Base-by-base conservation (phyloP, 768 basidiomycete species). In the Dentipellis fragilis region DNA sequence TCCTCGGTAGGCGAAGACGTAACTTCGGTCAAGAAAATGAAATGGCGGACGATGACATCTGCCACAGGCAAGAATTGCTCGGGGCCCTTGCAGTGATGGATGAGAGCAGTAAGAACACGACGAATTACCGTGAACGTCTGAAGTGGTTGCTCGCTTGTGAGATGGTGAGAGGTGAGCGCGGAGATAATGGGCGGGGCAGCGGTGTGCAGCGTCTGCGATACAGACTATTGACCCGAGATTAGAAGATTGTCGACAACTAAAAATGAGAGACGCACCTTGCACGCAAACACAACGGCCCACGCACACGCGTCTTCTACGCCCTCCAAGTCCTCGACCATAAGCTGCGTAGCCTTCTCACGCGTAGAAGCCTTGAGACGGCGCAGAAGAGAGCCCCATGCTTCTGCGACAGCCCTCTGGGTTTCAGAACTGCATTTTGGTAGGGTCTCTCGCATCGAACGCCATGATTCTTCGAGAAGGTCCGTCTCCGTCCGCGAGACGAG, bases 381-480 rank as follows among this genome's bases (percentile, higher is more conserved):
- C 45, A 95, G 63, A 0, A 86, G 77, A 0, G 80, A 81, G 0
- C 84, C 89, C 94, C 91, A 96, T 3, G 91, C 89, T 64, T 96
- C 92, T 0, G 90, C 86, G 10, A 88, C 77, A 1, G 87, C 82
- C 22, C 87, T 72, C 64, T 87, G 87, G 2, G 90, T 78, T 56
- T 93, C 88, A 0, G 80, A 76, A 54, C 78, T 70, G 65, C 87
- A 89, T 56, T 73, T 76, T 3, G 78, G 77, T 9, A 91, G 66
- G 1, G 76, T 70, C 0, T 67, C 64, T 22, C 73, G 72, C 40
- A 91, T 69, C 29, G 69, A 63, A 5, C 66, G 54, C 89, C 89
- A 91, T 2, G 87, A 84, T 45, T 75, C 71, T 45, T 78, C 73
- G 22, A 87, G 64, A 4, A 83, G 71, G 34, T 79, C 72, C n/a